A percentile compares a stretch with the other conserved stretches of the same genome.
These are phyloP conservation scores for Penicillium manginii DNA, from an alignment of 495 filamentous ascomycete genomes.

Conservation along the genomic window DNA sequence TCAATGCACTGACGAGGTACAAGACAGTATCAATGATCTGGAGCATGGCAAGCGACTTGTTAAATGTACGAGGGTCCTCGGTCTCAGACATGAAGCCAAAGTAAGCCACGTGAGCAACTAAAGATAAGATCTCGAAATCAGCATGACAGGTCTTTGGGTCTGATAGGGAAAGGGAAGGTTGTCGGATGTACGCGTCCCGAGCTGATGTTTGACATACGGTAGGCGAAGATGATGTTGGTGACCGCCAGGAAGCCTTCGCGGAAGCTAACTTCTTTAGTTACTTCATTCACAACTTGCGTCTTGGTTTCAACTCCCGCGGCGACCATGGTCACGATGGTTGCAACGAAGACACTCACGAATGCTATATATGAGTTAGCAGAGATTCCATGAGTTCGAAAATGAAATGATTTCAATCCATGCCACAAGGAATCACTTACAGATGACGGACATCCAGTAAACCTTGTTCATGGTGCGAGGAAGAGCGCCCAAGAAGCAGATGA, in stretches of 20 bases:
- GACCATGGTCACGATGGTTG: conserved; percentile 73
- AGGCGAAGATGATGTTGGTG: conserved; percentile 48
- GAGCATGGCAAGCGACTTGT: conserved; percentile 66
- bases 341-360: conserved; percentile 66
- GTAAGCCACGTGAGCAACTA: conserved; percentile 69
- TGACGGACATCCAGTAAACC: conserved; percentile 62
- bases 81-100: conserved; percentile 80
- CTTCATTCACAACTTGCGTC: conserved; percentile 22
- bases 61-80: conserved; percentile 64
- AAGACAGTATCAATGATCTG: conserved; percentile 66
- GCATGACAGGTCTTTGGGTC: background rate
- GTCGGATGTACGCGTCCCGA: too few relatives aligned
- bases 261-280: conserved; percentile 26
- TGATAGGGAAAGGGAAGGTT: background rate
- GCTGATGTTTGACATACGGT: conserved; percentile 29
- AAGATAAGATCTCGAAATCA: background rate
- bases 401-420: background rate
- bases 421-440: conserved; percentile 37
- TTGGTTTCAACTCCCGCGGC: conserved; percentile 53
- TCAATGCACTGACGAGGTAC: conserved; percentile 53
- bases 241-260: conserved; percentile 35
- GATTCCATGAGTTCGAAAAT: background rate
- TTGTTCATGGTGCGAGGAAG: conserved; percentile 67
- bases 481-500: conserved; percentile 64
- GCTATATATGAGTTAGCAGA: conserved; percentile 24